Base-by-base conservation (phyloP, 1,284 basidiomycete genomes). In the Sphaerobolus stellatus region DNA sequence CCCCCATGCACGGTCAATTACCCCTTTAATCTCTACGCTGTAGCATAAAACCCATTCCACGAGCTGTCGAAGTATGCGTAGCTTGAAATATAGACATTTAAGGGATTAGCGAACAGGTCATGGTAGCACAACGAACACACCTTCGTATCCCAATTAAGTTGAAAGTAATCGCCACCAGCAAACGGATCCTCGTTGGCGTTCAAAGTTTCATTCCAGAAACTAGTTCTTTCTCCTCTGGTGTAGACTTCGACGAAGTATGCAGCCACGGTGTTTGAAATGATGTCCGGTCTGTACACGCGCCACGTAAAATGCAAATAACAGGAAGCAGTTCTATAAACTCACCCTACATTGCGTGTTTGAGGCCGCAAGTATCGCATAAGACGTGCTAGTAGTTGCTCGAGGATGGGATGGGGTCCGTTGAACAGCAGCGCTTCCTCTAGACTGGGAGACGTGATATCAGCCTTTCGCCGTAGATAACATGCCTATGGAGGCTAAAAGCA, bases 271-370 rank as follows among this genome's bases (percentile, higher is more conserved):
- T 80, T 75, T 34, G 87, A 86, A 66, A 91, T 85, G 67, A 86
- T 84, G 76, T 90, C 88, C 63, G 79, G 55, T 24, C 58, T 59
- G 54, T 34, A 30, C 29, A 18, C 13, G 13, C 28, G 41, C 22
- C 22, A 20, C 13, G 14, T 18, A 13, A 24, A 11, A n/a, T 43
- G 41, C 13, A 43, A 43, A 11, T 11, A 20, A 14, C 41, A 43
- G 13, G 41, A 14, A 36, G 52, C 51, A 66, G 64, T 65, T 68
- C 7, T 41, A 20, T 27, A 67, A 68, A 66, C 82, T 71, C 72
- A 89, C 89, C 84, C 88, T 69, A 88, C 77, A 76, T 90, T 90
- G 83, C 88, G 86, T 82, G 88, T 85, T 68, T 85, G 83, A 31
- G 90, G 88, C 66, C 83, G 81, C 62, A 92, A 79, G 70, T 90